phyloP scores from a whole-genome alignment of 2,329 filamentous ascomycete genomes.

The Fonsecaea nubica region DNA sequence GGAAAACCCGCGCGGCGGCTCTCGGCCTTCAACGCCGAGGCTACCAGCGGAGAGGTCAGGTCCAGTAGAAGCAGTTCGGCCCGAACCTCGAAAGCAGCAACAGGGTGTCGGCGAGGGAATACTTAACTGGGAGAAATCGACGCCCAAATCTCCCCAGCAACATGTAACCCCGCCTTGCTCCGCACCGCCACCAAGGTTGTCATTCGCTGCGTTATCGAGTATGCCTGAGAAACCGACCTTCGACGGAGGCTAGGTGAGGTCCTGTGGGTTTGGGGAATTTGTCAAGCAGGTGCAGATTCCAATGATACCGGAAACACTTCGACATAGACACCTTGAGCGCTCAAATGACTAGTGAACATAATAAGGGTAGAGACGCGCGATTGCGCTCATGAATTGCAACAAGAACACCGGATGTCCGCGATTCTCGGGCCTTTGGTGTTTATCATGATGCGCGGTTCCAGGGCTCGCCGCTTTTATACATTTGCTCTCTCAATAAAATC shows the following conservation, averaged over 20 bases:
- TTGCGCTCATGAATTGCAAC: too few species aligned
- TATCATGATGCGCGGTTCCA: too few species aligned
- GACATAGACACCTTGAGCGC: too few species aligned
- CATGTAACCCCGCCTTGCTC: neutral
- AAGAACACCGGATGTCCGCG: too few species aligned
- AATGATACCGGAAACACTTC: neutral
- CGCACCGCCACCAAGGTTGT: constrained; percentile 9
- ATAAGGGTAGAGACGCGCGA: too few species aligned
- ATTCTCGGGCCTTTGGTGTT: too few species aligned
- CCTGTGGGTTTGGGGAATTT: neutral
- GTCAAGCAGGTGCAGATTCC: neutral
- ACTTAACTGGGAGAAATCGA: neutral
- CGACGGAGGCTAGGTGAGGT: neutral
- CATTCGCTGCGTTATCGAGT: constrained; percentile 15
- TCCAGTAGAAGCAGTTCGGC: neutral
- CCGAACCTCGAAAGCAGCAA: neutral
- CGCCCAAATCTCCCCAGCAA: neutral
- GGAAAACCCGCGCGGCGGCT: neutral
- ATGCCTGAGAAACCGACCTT: neutral
- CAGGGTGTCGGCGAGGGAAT: neutral
- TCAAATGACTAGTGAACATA: too few species aligned
- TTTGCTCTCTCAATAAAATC: neutral
- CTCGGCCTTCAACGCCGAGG: neutral
- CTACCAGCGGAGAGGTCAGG: neutral
- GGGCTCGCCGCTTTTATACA: too few species aligned